Percentiles rank a stretch among this genome's conserved stretches.
These are phyloP conservation scores for Crithidia mellificae DNA, from an alignment of 208 protist species.

Conservation along the genomic window DNA sequence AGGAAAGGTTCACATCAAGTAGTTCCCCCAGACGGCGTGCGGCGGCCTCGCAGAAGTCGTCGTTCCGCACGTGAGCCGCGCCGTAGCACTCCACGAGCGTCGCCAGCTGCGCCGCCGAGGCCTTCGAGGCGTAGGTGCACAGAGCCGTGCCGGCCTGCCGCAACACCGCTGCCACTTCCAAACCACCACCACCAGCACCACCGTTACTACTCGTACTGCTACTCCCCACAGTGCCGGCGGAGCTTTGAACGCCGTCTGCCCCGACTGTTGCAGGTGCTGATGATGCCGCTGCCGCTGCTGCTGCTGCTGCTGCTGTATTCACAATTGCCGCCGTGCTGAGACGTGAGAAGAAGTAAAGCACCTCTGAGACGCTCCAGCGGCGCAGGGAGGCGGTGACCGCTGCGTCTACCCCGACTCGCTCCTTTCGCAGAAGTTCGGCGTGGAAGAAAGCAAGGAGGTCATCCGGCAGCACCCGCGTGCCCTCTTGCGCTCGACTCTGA, in stretches of 20 bases:
- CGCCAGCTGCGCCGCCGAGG: slow-evolving; percentile 66
- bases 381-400: slow-evolving; percentile 26
- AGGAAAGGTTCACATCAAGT: slow-evolving; percentile 11
- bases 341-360: slow-evolving; percentile 32
- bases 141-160: slow-evolving; percentile 52
- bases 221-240: too few species aligned
- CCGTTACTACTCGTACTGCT: slow-evolving; percentile 18
- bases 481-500: slow-evolving; percentile 14
- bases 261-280: too few species aligned
- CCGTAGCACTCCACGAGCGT: slow-evolving; percentile 67
- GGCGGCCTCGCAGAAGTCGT: slow-evolving; percentile 69
- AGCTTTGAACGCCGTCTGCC: too few species aligned
- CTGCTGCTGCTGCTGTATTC: background rate
- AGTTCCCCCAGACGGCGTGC: slow-evolving; percentile 42
- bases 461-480: slow-evolving; percentile 15
- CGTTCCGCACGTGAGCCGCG: slow-evolving; percentile 60
- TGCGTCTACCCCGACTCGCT: slow-evolving; percentile 18
- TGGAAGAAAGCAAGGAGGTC: slow-evolving; percentile 33
- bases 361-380: slow-evolving; percentile 35
- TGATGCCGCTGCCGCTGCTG: background rate
- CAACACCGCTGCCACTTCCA: slow-evolving; percentile 48
- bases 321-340: background rate
- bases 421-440: slow-evolving; percentile 30
- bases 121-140: slow-evolving; percentile 43
- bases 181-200: too few species aligned